Conservation (phyloP, 495 filamentous ascomycete genomes). For the Lasiosphaeria ovina region DNA sequence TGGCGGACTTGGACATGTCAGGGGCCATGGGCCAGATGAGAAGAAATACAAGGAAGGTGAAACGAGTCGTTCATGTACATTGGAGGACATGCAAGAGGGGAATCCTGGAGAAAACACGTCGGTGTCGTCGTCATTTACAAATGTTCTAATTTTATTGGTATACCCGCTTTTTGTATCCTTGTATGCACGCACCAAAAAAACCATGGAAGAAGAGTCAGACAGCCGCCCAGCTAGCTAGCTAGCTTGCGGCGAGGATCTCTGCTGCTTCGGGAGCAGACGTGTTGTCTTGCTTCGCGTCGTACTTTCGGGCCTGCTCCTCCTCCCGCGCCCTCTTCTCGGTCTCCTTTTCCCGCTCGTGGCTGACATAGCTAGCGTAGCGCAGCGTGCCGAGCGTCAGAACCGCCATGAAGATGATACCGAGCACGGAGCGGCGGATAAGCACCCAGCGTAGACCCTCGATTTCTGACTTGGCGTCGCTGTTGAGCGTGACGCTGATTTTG, state of each 20-base stretch:
- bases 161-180: not conserved
- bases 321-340: constrained; percentile 32
- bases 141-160: too few relatives aligned
- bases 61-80: too few relatives aligned
- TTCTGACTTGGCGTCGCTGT: constrained; percentile 82
- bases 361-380: constrained; percentile 47
- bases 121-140: too few relatives aligned
- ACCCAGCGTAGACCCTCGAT: constrained; percentile 91
- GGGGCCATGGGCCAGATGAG: not conserved
- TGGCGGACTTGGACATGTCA: not conserved
- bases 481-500: constrained; percentile 83
- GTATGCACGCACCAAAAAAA: too few relatives aligned
- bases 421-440: constrained; percentile 77
- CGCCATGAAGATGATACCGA: constrained; percentile 68
- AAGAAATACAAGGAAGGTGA: too few relatives aligned
- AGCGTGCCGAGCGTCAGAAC: constrained; percentile 47
- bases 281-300: constrained; percentile 38
- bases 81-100: too few relatives aligned
- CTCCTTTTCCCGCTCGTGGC: constrained; percentile 41
- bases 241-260: constrained; percentile 48
- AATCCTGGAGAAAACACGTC: too few relatives aligned
- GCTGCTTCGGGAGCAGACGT: constrained; percentile 40
- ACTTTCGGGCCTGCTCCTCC: constrained; percentile 33
- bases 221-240: not conserved
- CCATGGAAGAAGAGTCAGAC: too few relatives aligned